Base-by-base conservation (phyloP, 2,329 filamentous ascomycete genomes). In the Fusarium euwallaceae region DNA sequence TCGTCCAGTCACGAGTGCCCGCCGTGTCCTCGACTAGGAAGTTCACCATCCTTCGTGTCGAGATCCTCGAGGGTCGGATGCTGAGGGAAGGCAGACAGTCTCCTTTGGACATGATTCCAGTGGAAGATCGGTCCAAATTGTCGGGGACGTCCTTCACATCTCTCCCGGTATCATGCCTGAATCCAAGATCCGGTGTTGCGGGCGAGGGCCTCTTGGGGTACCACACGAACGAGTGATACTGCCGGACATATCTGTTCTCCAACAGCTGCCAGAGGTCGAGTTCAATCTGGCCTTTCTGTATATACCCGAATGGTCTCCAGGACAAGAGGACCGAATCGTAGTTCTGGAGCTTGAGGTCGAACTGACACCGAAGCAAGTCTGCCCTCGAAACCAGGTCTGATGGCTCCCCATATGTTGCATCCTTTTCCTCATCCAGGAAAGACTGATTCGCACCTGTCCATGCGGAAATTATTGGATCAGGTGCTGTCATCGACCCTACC, bases 211-310 rank as follows among this genome's bases (percentile, higher is more conserved):
- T 64, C 17, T 29, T 12, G 8, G 17, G 27, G 12, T 64, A 64
- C 61, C 48, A 64, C 22, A 56, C 24, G 22, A 64, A 64, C 20
- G 48, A 64, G 37, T 64, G 22, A 34, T 64, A 64, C 27, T 56
- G 7, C 45, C 48, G 48, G 55, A 17, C 17, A 34, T 56, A 32
- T 22, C n/a, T 64, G 22, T 51, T 64, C 48, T 56, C 61, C 4
- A 64, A 34, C 5, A 24, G 37, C 14, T 36, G 61, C 48, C 48
- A 56, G n/a, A 64, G 48, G 8, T 64, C 48, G 22, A n/a, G n/a
- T 41, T 58, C 48, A 34, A 58, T 20, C 9, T 56, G 12, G 16
- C 6, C 12, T 14, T 64, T 58, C 48, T 56, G 48, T 14, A 45
- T 22, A 43, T 64, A 64, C 45, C 61, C 48, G n/a, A 64, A 64